Percentiles rank a stretch among this genome's conserved stretches.
Evolutionary conservation across 2,329 filamentous ascomycete genomes (phyloP).

Genomic region (Hypoxylon sp.): DNA sequence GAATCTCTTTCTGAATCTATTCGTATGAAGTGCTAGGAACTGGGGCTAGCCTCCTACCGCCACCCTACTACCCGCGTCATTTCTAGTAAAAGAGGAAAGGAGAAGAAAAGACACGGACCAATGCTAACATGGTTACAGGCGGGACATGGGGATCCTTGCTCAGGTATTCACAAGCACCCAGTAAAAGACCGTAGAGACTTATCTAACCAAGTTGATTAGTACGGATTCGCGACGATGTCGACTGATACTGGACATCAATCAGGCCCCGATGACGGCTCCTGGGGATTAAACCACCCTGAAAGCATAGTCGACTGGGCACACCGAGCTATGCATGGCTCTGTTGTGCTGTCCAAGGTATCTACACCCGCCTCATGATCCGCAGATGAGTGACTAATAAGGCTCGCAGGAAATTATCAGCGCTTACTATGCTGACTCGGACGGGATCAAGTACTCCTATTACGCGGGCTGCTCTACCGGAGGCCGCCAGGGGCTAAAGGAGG

Average conservation of each 20-base stretch:
- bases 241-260: conserved; percentile 56
- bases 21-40: too few species aligned
- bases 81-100: too few species aligned
- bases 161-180: conserved; percentile 26
- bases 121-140: conserved; percentile 27
- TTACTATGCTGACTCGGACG: conserved; percentile 54
- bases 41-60: too few species aligned
- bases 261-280: conserved; percentile 42
- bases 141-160: conserved; percentile 52
- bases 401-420: conserved; percentile 53
- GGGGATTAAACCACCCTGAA: conserved; percentile 51
- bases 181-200: too few species aligned
- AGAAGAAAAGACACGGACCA: too few species aligned
- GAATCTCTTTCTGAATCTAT: neutral
- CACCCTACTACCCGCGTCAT: too few species aligned
- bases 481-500: conserved; percentile 63
- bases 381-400: neutral
- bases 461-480: conserved; percentile 67
- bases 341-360: conserved; percentile 52
- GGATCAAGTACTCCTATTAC: conserved; percentile 60
- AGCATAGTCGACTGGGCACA: conserved; percentile 51
- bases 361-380: neutral
- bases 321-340: conserved; percentile 57
- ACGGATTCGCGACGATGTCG: conserved; percentile 54
- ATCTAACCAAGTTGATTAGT: conserved; percentile 28